Base-by-base conservation (phyloP, 192 early-diverging fungal genomes). In the Cetraspora pellucida region DNA sequence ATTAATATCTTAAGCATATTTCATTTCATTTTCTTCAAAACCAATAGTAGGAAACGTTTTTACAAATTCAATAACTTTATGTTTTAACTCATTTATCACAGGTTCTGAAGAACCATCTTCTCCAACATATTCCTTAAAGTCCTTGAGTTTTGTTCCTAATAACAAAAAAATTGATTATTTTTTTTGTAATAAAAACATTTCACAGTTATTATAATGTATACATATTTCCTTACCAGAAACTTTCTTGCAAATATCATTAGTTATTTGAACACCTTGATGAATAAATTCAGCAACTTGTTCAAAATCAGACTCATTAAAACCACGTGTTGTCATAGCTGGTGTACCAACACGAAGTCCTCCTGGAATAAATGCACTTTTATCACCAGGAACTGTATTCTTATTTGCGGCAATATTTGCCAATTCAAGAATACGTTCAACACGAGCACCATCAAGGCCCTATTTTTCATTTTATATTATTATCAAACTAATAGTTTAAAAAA, bases 321-420 rank as follows among this genome's bases (percentile, higher is more conserved):
- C 96, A 81, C 97, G 94, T 23, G 91, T 91, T 23, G 97, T 99
- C 97, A 99, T 99, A 28, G 97, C 97, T 21, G 97, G 97, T 10
- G 94, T 91, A 79, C 96, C 97, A 77, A 99, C 88, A 72, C 97
- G 91, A 69, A 99, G 89, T 59, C 97, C 97, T 72, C 93, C 91
- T 21, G 96, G 97, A 45, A 96, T 87, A 83, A 99, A 87, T 0
- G 97, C 97, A 37, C 87, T 90, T 81, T 94, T 96, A 82, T 99
- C 97, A 17, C 96, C 96, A 6, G 97, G 96, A 50, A 99, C 94
- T 0, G 97, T 99, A 90, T 99, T 99, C 87, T 99, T 99, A 89
- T 99, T 99, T 54, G 95, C 90, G 0, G 97, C 95, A 85, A 99
- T 95, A 83, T 99, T 99, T 83, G 89, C 92, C 72, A 97, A 87